Conservation (phyloP, 164 flowering plant genomes). For the Annona cherimola region DNA sequence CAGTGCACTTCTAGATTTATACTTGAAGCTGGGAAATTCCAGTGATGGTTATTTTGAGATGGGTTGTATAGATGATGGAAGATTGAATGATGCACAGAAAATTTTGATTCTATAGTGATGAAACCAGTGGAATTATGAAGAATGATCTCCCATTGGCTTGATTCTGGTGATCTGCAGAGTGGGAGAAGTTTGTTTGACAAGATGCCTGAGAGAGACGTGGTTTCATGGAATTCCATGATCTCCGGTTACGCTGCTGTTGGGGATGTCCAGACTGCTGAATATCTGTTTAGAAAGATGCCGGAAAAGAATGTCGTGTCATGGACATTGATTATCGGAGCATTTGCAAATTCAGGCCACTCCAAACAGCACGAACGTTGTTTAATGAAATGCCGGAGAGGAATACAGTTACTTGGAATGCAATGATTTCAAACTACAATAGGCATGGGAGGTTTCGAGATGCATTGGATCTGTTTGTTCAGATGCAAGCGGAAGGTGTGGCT, state of each 20-base stretch:
- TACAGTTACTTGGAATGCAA: slow-evolving; percentile 45
- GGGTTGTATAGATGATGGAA: not conserved
- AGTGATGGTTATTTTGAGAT: not conserved
- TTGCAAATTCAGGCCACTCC: slow-evolving; percentile 25
- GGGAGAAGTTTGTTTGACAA: slow-evolving; percentile 31
- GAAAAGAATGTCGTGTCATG: slow-evolving; percentile 35
- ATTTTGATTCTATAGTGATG: slow-evolving; percentile 25
- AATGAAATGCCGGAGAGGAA: slow-evolving; percentile 24
- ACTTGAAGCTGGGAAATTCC: slow-evolving; percentile 17
- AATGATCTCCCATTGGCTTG: slow-evolving; percentile 23
- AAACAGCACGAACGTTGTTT: slow-evolving; percentile 24
- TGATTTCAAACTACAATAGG: slow-evolving; percentile 33
- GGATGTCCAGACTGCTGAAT: slow-evolving; percentile 23
- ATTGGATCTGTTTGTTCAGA: slow-evolving; percentile 26
- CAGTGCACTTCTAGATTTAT: slow-evolving; percentile 28
- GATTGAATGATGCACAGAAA: slow-evolving; percentile 20
- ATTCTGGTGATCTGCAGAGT: slow-evolving; percentile 16
- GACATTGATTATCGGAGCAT: slow-evolving; percentile 32
- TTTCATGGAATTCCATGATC: slow-evolving; percentile 38
- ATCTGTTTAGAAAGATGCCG: slow-evolving; percentile 32
- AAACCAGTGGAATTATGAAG: slow-evolving; percentile 34
- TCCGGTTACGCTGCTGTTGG: slow-evolving; percentile 27
- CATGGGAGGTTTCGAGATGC: slow-evolving; percentile 28
- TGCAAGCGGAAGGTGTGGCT: slow-evolving; percentile 24
- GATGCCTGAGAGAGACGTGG: slow-evolving; percentile 30